Evolutionary conservation across 2,329 filamentous ascomycete species (phyloP).

Genomic region (Claviceps maximensis): DNA sequence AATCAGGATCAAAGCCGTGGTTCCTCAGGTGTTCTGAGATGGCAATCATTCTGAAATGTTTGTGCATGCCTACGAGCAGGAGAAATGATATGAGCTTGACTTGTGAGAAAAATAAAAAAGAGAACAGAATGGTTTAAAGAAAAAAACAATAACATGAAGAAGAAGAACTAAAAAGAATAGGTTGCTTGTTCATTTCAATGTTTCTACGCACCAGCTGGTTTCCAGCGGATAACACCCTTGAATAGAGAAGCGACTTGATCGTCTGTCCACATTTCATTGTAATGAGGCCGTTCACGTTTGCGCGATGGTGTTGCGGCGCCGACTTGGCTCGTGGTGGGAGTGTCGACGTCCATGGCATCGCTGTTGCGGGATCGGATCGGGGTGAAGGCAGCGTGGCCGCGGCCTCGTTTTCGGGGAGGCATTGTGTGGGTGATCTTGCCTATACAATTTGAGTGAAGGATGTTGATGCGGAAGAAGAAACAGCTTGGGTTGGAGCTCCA

Average conservation of each 20-base stretch:
- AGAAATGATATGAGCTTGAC: neutral
- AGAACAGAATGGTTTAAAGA: neutral
- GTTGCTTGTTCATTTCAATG: neutral
- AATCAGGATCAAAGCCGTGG: conserved; percentile 61
- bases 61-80: conserved; percentile 59
- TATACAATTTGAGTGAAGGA: neutral
- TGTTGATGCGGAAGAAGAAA: neutral
- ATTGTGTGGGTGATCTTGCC: conserved; percentile 32
- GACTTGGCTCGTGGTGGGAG: conserved; percentile 40
- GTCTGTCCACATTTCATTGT: conserved; percentile 76
- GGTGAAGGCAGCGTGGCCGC: conserved; percentile 41
- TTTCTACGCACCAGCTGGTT: conserved; percentile 62
- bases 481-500: neutral
- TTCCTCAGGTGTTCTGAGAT: conserved; percentile 70
- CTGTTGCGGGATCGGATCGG: conserved; percentile 40
- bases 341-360: conserved; percentile 48
- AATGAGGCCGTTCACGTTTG: conserved; percentile 12
- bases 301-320: conserved; percentile 16
- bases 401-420: conserved; percentile 59
- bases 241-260: conserved; percentile 88
- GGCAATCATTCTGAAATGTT: conserved; percentile 83
- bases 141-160: too few species aligned
- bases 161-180: neutral
- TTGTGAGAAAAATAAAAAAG: neutral
- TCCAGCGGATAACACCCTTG: conserved; percentile 87